A percentile compares a stretch with the other conserved stretches of the same genome.
These are phyloP conservation scores for Oehlia diaphana DNA, from an alignment of 192 early-diverging fungal genomes.

Conservation along the genomic window DNA sequence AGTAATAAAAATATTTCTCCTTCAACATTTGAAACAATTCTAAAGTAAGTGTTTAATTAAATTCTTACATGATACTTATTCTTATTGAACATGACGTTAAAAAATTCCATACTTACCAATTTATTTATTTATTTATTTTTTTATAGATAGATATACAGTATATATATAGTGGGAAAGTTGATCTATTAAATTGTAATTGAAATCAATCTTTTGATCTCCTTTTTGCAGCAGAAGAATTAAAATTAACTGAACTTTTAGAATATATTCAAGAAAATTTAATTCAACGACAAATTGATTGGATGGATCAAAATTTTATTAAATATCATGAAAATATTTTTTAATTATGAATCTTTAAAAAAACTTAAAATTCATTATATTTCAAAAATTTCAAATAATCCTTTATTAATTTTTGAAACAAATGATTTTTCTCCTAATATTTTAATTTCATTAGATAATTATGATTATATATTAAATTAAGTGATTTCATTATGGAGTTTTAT, in stretches of 20 bases:
- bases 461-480: conserved; percentile 3
- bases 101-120: background rate
- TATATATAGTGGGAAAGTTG: conserved; percentile 15
- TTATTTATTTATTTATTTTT: background rate
- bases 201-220: background rate
- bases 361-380: background rate
- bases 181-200: conserved; percentile 1
- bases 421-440: background rate
- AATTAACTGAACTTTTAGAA: conserved; percentile 1
- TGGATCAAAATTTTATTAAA: conserved; percentile 10
- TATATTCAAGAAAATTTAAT: conserved; percentile 15
- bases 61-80: no score
- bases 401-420: background rate
- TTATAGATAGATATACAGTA: conserved; percentile 10
- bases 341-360: background rate
- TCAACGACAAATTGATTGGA: background rate
- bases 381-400: background rate
- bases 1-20: conserved; percentile 1
- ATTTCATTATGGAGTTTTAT: background rate
- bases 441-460: background rate
- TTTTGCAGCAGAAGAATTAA: conserved; percentile 16
- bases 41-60: background rate
- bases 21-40: conserved; percentile 2
- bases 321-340: conserved; percentile 8
- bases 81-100: background rate